phyloP scores from a whole-genome alignment of 2,329 filamentous ascomycete species.

The Microdochium nivale region DNA sequence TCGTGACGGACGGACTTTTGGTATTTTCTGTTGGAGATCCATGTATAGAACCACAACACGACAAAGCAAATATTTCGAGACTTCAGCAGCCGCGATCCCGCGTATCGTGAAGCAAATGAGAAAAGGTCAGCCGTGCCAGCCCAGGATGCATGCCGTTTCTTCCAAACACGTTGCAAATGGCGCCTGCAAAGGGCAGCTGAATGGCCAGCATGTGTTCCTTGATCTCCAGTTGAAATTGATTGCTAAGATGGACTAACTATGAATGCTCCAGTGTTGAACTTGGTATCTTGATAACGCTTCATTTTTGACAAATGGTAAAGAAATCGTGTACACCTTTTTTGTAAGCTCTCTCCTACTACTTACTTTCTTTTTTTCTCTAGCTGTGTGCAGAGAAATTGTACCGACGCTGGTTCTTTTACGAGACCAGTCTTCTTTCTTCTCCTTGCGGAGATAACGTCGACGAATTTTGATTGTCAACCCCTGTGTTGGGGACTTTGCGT shows the following conservation, averaged over 20 bases:
- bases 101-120: neutral
- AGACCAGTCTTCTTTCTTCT: too few species aligned
- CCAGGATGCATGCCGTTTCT: neutral
- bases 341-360: neutral
- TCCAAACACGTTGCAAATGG: neutral
- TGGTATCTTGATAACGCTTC: neutral
- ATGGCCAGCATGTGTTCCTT: too few species aligned
- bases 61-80: neutral
- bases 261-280: slow-evolving; percentile 1
- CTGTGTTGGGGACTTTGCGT: neutral
- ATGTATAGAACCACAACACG: too few species aligned
- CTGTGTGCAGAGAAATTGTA: neutral
- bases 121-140: neutral
- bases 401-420: too few species aligned
- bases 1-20: too few species aligned
- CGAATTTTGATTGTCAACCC: neutral
- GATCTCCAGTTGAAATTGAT: neutral
- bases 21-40: too few species aligned
- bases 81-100: too few species aligned
- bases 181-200: too few species aligned
- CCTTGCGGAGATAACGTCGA: too few species aligned
- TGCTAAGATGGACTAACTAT: neutral
- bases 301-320: neutral
- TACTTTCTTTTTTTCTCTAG: neutral
- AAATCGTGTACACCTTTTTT: neutral